Conservation (phyloP, 805 yeast genomes). For the Lipomyces kockii region DNA sequence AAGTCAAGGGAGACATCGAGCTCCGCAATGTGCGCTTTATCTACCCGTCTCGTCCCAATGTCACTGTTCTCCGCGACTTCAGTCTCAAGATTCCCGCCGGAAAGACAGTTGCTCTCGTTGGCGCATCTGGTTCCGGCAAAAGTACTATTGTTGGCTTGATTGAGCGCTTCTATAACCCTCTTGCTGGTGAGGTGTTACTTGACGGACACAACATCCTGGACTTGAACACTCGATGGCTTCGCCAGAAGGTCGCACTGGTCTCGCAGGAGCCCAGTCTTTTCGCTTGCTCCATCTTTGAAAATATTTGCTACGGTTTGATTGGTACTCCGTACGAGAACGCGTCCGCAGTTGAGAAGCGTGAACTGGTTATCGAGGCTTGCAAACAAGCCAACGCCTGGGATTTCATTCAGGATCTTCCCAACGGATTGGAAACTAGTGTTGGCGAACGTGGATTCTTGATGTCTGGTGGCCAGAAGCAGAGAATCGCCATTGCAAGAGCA, state of each 20-base stretch:
- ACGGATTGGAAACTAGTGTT: slow-evolving; percentile 55
- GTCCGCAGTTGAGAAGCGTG: slow-evolving; percentile 47
- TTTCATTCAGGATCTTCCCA: slow-evolving; percentile 58
- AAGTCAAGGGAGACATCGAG: slow-evolving; percentile 48
- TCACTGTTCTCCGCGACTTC: slow-evolving; percentile 40
- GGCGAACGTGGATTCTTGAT: slow-evolving; percentile 64
- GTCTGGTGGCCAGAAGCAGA: slow-evolving; percentile 71
- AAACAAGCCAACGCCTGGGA: slow-evolving; percentile 57
- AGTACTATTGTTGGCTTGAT: slow-evolving; percentile 56
- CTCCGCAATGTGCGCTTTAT: slow-evolving; percentile 40
- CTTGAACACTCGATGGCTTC: slow-evolving; percentile 56
- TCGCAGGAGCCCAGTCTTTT: slow-evolving; percentile 65
- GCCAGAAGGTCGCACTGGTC: slow-evolving; percentile 62
- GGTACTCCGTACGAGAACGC: slow-evolving; percentile 44
- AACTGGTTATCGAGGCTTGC: slow-evolving; percentile 51
- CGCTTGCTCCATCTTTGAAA: slow-evolving; percentile 79
- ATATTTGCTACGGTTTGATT: slow-evolving; percentile 74
- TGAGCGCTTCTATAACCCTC: slow-evolving; percentile 63
- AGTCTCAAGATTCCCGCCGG: slow-evolving; percentile 65
- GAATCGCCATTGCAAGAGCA: slow-evolving; percentile 67
- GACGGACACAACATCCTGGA: slow-evolving; percentile 56
- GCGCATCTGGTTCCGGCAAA: slow-evolving; percentile 71
- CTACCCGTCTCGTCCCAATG: slow-evolving; percentile 45
- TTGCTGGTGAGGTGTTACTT: slow-evolving; percentile 53
- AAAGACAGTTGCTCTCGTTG: slow-evolving; percentile 84